Evolutionary conservation across 2,329 filamentous ascomycete species (phyloP), one percentile per base, ranked within the genome.

Genomic region (Hypoxylon sp.): DNA sequence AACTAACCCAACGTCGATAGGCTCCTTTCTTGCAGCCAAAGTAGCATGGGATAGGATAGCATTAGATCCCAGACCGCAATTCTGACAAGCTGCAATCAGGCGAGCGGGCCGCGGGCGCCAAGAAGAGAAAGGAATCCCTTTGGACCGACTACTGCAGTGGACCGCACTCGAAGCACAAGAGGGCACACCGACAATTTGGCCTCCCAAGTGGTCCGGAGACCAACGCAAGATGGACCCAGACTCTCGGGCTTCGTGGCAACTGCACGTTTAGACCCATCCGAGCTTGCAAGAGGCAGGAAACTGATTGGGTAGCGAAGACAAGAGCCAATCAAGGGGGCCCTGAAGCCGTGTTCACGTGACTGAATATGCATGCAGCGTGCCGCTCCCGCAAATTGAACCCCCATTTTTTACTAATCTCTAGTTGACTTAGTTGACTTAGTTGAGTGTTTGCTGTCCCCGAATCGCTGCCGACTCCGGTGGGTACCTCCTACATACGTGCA

Each of bases 291-390:
- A 49, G 25, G 17, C 17, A 51, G 32, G 48, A 14, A 25, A 59
- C 19, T 68, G 57, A 71, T 66, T 71, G 65, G 66, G 62, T 58
- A 53, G 14, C 17, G 25, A 53, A 59, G 38, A 34, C 38, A 36
- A 14, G 21, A 55, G 36, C 68, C 68, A 69, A 71, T 71, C 63
- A 69, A 36, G 50, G 52, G 60, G 32, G 43, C 60, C 36, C 60
- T 53, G 55, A 21, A 48, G n/a, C 28, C 17, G 49, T 48, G 51
- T 67, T 76, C 74, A 76, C 74, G 75, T 76, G 74, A 76, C 72
- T 48, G 60, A 65, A 58, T 73, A 74, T 76, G 74, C 73, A 75
- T 75, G 74, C 74, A 74, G 67, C 74, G 74, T 75, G 74, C 74
- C 74, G 74, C 71, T 76, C 74, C 74, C 70, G 73, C 63, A 69